phyloP scores from a whole-genome alignment of 2,329 filamentous ascomycete species.

The Cladosporium halotolerans region DNA sequence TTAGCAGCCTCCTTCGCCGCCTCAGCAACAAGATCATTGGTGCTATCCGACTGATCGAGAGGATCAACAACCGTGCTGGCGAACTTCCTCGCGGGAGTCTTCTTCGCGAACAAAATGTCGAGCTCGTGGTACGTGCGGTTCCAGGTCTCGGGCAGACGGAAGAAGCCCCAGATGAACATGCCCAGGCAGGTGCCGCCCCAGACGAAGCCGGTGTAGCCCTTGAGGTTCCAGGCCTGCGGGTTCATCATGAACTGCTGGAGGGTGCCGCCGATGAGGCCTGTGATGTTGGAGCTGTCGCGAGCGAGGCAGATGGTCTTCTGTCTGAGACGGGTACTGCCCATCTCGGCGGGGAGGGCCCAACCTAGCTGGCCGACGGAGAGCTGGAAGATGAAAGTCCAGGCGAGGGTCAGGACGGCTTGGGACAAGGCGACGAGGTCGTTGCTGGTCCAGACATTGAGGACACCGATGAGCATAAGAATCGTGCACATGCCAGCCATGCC shows the following conservation, averaged over 20 bases:
- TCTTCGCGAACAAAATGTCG: conserved; percentile 31
- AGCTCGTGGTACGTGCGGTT: conserved; percentile 32
- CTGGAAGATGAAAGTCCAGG: conserved; percentile 35
- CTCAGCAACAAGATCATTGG: conserved; percentile 5
- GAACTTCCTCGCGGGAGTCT: conserved; percentile 27
- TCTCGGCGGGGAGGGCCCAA: conserved; percentile 17
- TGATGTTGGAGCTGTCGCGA: conserved; percentile 7
- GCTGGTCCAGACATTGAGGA: conserved; percentile 16
- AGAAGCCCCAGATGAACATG: conserved; percentile 28
- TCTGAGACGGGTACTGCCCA: conserved; percentile 15
- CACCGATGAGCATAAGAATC: conserved; percentile 15
- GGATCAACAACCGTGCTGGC: conserved; percentile 16
- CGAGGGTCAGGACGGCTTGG: conserved; percentile 43
- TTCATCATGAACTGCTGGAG: conserved; percentile 4
- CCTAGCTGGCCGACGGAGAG: conserved; percentile 18
- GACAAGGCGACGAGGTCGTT: conserved; percentile 25
- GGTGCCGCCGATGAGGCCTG: neutral
- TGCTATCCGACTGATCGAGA: conserved; percentile 4
- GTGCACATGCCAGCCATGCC: conserved; percentile 28
- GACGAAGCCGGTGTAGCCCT: conserved; percentile 31
- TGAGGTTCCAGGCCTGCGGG: conserved; percentile 20
- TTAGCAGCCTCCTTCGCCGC: conserved; percentile 9
- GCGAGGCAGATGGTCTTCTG: conserved; percentile 20
- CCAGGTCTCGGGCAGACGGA: conserved; percentile 31
- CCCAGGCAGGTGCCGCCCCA: conserved; percentile 22